Conservation (phyloP, 2,329 filamentous ascomycete genomes). For the Fusarium dimerum region DNA sequence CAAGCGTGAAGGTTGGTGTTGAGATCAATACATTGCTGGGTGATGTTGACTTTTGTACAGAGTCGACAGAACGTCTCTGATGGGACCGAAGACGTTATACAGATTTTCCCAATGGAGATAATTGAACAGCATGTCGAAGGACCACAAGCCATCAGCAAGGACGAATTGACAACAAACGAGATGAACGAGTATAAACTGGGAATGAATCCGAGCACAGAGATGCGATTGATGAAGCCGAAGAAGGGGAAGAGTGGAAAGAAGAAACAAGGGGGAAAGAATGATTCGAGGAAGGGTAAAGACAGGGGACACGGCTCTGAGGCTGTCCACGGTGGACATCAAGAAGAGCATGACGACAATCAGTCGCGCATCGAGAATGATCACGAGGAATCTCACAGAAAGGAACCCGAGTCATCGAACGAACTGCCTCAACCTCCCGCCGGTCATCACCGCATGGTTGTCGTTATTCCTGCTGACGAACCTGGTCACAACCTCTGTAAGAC, state of each 20-base stretch:
- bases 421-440: conserved; percentile 1
- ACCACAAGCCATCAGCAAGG: too few species aligned
- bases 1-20: not conserved
- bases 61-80: not conserved
- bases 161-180: too few species aligned
- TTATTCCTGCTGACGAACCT: conserved; percentile 22
- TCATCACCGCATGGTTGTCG: conserved; percentile 15
- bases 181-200: too few species aligned
- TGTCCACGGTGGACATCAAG: not conserved
- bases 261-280: not conserved
- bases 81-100: not conserved
- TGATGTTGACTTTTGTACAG: not conserved
- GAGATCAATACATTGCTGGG: not conserved
- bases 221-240: not conserved
- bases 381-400: not conserved
- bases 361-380: not conserved
- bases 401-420: not conserved
- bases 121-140: too few species aligned
- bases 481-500: conserved; percentile 30
- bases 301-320: not conserved
- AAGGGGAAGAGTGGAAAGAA: not conserved
- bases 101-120: not conserved
- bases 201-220: too few species aligned
- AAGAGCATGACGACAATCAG: not conserved
- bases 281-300: too few species aligned